phyloP scores from a whole-genome alignment of 2,329 filamentous ascomycete species.

The Ophiostoma sp. region DNA sequence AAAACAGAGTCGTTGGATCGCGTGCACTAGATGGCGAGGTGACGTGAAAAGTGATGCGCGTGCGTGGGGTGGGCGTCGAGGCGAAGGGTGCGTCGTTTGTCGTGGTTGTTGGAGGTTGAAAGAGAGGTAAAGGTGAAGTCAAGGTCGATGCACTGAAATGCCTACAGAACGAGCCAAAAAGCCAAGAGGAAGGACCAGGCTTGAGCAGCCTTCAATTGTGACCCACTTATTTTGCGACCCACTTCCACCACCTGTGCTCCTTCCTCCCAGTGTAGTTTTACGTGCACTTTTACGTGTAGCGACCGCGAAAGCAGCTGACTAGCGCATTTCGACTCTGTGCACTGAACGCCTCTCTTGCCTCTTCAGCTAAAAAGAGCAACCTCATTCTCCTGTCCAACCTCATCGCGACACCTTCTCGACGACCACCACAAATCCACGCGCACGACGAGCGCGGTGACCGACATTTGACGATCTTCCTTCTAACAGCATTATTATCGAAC shows the following conservation, averaged over 20 bases:
- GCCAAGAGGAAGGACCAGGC: not conserved
- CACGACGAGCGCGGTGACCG: not conserved
- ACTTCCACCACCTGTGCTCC: conserved; percentile 4
- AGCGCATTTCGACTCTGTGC: not conserved
- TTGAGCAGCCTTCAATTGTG: not conserved
- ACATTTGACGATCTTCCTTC: not conserved
- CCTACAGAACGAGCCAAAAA: conserved; percentile 5
- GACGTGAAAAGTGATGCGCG: not conserved
- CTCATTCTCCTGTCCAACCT: not conserved
- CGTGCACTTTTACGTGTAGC: not conserved
- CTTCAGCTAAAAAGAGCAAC: not conserved
- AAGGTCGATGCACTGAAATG: not conserved
- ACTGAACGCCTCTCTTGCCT: not conserved
- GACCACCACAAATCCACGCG: not conserved
- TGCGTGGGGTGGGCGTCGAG: not conserved
- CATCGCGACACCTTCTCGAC: not conserved
- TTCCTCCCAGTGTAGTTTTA: not conserved
- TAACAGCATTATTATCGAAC: too few relatives aligned
- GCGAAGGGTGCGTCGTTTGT: not conserved
- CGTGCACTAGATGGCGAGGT: not conserved
- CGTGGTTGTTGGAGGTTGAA: not conserved
- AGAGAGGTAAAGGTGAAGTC: not conserved
- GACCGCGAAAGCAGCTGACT: conserved; percentile 14
- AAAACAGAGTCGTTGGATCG: not conserved
- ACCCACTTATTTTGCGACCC: conserved; percentile 1